Percentiles rank a stretch among this genome's conserved stretches.
Evolutionary conservation across 1,139 yeast genomes (phyloP).

Genomic region (Sugiyamaella grinbergsii): DNA sequence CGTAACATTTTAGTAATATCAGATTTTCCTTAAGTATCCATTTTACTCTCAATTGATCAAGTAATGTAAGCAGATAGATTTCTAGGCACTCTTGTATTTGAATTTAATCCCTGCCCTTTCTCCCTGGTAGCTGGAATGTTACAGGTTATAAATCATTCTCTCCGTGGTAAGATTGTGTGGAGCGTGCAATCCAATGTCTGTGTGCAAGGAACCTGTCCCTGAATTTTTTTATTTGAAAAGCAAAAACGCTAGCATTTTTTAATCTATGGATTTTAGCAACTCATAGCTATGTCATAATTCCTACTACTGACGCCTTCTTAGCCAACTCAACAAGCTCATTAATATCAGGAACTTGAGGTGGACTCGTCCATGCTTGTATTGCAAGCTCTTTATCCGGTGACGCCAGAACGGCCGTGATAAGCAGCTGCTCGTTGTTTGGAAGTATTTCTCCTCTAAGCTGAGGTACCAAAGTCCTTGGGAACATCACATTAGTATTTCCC

Average conservation of each 20-base stretch:
- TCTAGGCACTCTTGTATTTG: too few relatives aligned
- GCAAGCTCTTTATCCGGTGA: slow-evolving; percentile 12
- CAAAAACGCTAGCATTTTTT: too few relatives aligned
- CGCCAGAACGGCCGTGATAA: slow-evolving; percentile 29
- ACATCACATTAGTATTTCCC: slow-evolving; percentile 39
- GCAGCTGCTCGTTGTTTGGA: slow-evolving; percentile 22
- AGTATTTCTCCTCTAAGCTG: slow-evolving; percentile 28
- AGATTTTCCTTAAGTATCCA: background rate
- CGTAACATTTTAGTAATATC: background rate
- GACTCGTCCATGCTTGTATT: background rate
- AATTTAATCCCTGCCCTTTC: too few relatives aligned
- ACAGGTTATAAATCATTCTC: too few relatives aligned
- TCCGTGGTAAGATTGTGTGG: too few relatives aligned
- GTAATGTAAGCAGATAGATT: too few relatives aligned
- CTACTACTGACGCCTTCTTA: slow-evolving; percentile 4
- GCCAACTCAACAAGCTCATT: slow-evolving; percentile 3
- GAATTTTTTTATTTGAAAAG: too few relatives aligned
- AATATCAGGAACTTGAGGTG: slow-evolving; percentile 5
- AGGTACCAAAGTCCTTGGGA: slow-evolving; percentile 31
- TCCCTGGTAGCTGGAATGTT: too few relatives aligned
- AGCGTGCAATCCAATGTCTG: too few relatives aligned
- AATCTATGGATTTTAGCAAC: too few relatives aligned
- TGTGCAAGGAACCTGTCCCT: too few relatives aligned
- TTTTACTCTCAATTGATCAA: background rate
- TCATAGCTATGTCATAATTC: slow-evolving; percentile 17